These are phyloP conservation scores for Skeletonema grethae DNA, from an alignment of 108 stramenopile genomes.

Conservation along the genomic window DNA sequence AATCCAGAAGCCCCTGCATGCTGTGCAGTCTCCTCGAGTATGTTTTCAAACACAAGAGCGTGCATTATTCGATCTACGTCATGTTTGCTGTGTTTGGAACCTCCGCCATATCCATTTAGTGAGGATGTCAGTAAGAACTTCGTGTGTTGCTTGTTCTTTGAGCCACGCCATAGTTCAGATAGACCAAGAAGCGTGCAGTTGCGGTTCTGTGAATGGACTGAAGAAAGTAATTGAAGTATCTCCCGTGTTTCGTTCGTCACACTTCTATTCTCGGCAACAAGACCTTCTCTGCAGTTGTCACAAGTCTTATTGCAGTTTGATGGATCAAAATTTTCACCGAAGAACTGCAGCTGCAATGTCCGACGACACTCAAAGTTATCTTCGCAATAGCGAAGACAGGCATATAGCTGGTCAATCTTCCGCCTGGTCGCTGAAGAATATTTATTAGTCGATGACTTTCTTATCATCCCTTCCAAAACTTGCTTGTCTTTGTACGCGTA, in stretches of 20 bases:
- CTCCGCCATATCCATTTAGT: conserved; percentile 62
- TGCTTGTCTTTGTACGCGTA: conserved; percentile 91
- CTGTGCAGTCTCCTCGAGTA: conserved; percentile 63
- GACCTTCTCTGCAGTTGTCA: conserved; percentile 86
- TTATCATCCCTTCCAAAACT: conserved; percentile 84
- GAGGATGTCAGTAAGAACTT: conserved; percentile 43
- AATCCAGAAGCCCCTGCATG: conserved; percentile 60
- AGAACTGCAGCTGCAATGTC: conserved; percentile 91
- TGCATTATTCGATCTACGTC: conserved; percentile 78
- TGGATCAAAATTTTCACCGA: conserved; percentile 86
- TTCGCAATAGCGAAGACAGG: conserved; percentile 86
- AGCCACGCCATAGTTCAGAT: conserved; percentile 78
- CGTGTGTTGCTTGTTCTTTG: conserved; percentile 67
- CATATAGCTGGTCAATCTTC: conserved; percentile 86
- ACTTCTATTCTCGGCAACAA: conserved; percentile 61
- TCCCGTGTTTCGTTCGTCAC: conserved; percentile 61
- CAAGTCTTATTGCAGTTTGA: conserved; percentile 80
- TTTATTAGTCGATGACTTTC: conserved; percentile 55
- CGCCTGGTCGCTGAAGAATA: conserved; percentile 51
- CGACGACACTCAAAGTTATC: conserved; percentile 84
- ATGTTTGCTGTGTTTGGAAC: conserved; percentile 63
- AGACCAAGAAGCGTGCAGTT: conserved; percentile 62
- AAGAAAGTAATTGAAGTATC: conserved; percentile 58
- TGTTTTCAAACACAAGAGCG: conserved; percentile 70
- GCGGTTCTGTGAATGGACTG: conserved; percentile 41